Conservation (phyloP, 345 rosid genomes). For the Salix koriyanagi region DNA sequence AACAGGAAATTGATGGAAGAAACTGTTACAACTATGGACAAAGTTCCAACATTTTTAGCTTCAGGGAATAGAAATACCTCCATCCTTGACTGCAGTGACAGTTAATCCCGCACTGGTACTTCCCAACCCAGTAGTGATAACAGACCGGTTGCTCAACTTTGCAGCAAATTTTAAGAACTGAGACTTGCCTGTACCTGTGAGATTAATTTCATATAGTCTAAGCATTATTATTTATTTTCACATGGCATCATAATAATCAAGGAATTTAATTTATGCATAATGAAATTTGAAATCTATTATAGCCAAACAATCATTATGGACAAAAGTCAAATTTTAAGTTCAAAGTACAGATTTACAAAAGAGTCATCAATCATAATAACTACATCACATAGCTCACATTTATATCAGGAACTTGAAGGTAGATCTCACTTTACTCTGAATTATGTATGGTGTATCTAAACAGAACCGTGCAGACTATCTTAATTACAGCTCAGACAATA, state of each 20-base stretch:
- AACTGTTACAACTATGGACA: background rate
- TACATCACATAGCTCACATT: background rate
- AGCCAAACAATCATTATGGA: background rate
- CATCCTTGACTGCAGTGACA: conserved; percentile 96
- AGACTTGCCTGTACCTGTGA: conserved; percentile 91
- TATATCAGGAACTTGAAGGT: background rate
- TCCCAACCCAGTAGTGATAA: conserved; percentile 92
- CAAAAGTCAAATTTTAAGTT: background rate
- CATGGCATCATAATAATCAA: background rate
- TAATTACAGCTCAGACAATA: background rate
- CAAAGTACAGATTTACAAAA: background rate
- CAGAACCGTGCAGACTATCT: background rate
- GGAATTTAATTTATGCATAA: background rate
- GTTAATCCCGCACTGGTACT: conserved; percentile 98
- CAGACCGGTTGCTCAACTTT: conserved; percentile 84
- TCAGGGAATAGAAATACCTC: conserved; percentile 41
- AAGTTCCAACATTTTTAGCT: conserved; percentile 1
- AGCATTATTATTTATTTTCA: background rate
- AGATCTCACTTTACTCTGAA: background rate
- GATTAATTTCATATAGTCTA: background rate
- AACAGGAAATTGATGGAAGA: background rate
- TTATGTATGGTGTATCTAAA: background rate
- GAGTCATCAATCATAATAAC: background rate
- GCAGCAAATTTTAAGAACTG: conserved; percentile 97
- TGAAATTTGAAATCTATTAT: background rate